Base-by-base conservation (phyloP, 192 early-diverging fungal species). In the Anaeromyces robustus region DNA sequence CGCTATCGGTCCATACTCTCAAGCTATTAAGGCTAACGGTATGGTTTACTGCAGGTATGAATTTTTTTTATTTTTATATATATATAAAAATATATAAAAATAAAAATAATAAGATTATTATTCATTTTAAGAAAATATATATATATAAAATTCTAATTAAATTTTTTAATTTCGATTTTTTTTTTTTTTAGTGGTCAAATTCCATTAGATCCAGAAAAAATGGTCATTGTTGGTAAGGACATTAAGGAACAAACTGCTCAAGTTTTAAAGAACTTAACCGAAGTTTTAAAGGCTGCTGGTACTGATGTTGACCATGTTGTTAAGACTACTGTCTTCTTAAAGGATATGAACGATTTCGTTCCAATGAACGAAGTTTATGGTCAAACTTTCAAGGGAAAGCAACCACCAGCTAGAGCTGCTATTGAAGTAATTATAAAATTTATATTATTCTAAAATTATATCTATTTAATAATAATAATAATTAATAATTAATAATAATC, bases 271-370 rank as follows among this genome's bases (percentile, higher is more conserved):
- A 99, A 99, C 87, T 86, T 97, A 79, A 83, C 88, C 81, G 93
- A 92, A 2, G 94, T 99, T 78, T 88, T 99, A 32, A 89, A 93
- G 84, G 94, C 91, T 17, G 88, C 94, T 39, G 90, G 93, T 80
- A 92, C 94, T 80, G 86, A 85, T 12, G 89, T 97, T 32, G 89
- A 94, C 68, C 91, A 94, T 80, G 94, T 97, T 22, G 92, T 97
- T 85, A 99, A 99, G 90, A 96, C 96, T 29, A 97, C 96, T 28
- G 96, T 97, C 77, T 99, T 97, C 85, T 83, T 99, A 41, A 94
- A 95, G 86, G 90, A 91, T 83, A 94, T 94, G 90, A 94, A 94
- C 85, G 94, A 97, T 86, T 98, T 97, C 89, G 90, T 83, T 19
- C 86, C 85, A 29, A 94, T 99, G 90, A 99, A 99, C 86, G 93